Conservation (phyloP, 2,329 filamentous ascomycete genomes). For the Xylaria polymorpha region DNA sequence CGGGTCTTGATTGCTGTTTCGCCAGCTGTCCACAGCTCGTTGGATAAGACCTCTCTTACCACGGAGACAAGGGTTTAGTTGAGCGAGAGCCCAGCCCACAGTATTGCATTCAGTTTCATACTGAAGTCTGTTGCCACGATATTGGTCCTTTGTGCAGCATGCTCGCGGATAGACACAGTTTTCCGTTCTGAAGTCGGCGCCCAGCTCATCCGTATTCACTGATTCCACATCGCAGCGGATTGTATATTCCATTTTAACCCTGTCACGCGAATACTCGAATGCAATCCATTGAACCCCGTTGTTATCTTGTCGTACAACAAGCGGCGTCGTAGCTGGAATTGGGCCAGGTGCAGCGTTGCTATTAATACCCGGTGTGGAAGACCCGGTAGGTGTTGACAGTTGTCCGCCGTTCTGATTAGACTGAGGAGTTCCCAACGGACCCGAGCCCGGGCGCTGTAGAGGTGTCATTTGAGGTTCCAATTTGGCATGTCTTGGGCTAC, state of each 20-base stretch:
- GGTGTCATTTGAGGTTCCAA: constrained; percentile 71
- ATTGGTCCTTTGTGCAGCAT: constrained; percentile 94
- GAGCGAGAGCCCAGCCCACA: constrained; percentile 98
- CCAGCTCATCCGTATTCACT: constrained; percentile 87
- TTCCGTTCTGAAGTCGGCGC: constrained; percentile 92
- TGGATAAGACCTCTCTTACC: constrained; percentile 97
- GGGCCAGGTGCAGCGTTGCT: constrained; percentile 94
- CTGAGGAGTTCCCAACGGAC: constrained; percentile 60
- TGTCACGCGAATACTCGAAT: constrained; percentile 96
- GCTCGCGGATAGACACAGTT: constrained; percentile 98
- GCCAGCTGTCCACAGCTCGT: constrained; percentile 96
- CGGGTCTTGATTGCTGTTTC: constrained; percentile 98
- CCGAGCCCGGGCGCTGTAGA: constrained; percentile 68
- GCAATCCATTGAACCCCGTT: constrained; percentile 99
- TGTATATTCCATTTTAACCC: constrained; percentile 99
- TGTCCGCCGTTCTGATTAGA: constrained; percentile 58
- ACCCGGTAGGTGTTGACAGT: constrained; percentile 59
- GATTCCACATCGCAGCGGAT: constrained; percentile 98
- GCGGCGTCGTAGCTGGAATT: constrained; percentile 93
- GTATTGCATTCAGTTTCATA: constrained; percentile 99
- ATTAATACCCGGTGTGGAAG: constrained; percentile 70
- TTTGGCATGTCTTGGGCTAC: constrained; percentile 71
- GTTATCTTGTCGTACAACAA: constrained; percentile 93
- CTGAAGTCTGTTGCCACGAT: constrained; percentile 92
- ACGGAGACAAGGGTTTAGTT: constrained; percentile 88